Evolutionary conservation across 768 basidiomycete genomes (phyloP), one percentile per base, ranked within the genome.

Genomic region (Rubroboletus pulcherrimus): DNA sequence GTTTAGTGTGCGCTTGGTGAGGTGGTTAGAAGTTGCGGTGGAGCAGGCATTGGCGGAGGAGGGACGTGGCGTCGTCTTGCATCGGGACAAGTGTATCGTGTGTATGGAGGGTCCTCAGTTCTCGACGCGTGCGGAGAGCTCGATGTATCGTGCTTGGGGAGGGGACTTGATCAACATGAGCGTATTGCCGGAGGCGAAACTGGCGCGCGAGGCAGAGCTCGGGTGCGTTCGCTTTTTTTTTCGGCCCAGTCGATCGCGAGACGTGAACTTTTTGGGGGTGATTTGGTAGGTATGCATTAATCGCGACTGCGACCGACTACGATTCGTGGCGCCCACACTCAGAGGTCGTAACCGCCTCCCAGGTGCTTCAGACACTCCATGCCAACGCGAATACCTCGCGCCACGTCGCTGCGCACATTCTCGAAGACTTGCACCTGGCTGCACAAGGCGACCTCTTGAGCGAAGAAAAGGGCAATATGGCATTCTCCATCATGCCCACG

Each of bases 61-160:
- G 35, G 86, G 85, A 2, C 71, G 77, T 10, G 80, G 78, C 1
- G 83, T 87, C 37, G 75, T 82, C 72, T 71, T 98, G 52, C 91
- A 93, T 71, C 84, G 81, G 49, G 87, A 83, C 30, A 93, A 87
- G 78, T 88, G 85, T 19, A 83, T 98, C 54, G 87, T 98, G 46
- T 94, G 92, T 68, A 98, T 98, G 93, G 94, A 98, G 69, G 95
- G 95, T 47, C 91, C 91, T 33, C 93, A 94, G 73, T 99, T 99
- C 78, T 96, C 93, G 53, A 99, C 96, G n/a, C 77, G 96, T 37
- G 96, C 96, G 17, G 96, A 99, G 81, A 94, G 91, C 66, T 64
- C 81, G 64, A 93, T 97, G 94, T 97, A 98, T 71, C 80, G 93
- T 21, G 78, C 80, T 45, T 95, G 91, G 89, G 96, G 96, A 9